Conservation (phyloP, 257 asterid genomes). For the Jaltomata sinuosa region DNA sequence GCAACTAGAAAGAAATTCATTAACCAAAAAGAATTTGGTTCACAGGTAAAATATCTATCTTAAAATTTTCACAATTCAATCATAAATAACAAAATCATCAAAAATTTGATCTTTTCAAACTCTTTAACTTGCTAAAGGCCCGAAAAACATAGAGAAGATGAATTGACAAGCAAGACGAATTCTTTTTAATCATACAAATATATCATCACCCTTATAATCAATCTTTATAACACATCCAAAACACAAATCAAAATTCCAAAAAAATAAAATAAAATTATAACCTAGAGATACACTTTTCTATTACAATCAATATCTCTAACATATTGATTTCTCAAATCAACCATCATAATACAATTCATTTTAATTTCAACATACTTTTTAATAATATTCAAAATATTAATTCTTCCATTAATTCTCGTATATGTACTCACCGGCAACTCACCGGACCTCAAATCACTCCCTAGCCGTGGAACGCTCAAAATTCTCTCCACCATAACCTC, state of each 20-base stretch:
- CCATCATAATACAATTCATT: conserved; percentile 36
- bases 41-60: background rate
- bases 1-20: background rate
- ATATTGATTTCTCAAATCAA: conserved; percentile 14
- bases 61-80: too few relatives aligned
- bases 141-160: background rate
- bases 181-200: background rate
- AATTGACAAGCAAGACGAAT: background rate
- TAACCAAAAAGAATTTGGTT: background rate
- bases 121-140: background rate
- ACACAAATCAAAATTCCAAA: background rate
- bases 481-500: conserved; percentile 26
- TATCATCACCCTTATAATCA: background rate
- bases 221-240: background rate
- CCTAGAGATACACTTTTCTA: conserved; percentile 7
- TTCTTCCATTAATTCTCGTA: conserved; percentile 32
- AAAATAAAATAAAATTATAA: background rate
- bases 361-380: conserved; percentile 22
- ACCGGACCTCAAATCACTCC: conserved; percentile 16
- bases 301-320: conserved; percentile 23
- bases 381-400: conserved; percentile 19
- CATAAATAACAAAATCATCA: background rate
- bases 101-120: background rate
- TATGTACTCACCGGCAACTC: conserved; percentile 6
- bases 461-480: conserved; percentile 1